Evolutionary conservation across 73 alveolate species (phyloP).

Genomic region (Symbiodinium pilosum): DNA sequence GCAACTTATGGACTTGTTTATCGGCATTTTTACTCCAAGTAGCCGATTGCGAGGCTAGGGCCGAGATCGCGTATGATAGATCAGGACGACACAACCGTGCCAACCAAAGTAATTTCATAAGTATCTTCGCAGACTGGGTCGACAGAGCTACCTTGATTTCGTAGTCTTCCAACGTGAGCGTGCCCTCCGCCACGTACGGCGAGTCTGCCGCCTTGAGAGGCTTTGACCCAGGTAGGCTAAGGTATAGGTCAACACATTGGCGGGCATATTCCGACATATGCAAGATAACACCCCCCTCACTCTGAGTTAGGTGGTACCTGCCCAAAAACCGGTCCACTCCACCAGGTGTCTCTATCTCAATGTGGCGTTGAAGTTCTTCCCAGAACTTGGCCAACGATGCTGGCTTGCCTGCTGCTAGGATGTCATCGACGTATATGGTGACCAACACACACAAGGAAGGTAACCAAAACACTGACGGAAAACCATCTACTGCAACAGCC

Average conservation of each 20-base stretch:
- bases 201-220: background rate
- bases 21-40: conserved; percentile 5
- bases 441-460: background rate
- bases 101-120: conserved; percentile 22
- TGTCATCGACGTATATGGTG: conserved; percentile 7
- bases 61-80: background rate
- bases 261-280: background rate
- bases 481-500: background rate
- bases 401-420: background rate
- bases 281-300: background rate
- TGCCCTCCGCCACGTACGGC: background rate
- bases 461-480: background rate
- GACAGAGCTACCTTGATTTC: background rate
- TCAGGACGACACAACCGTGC: conserved; percentile 26
- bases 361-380: background rate
- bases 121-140: background rate
- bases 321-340: background rate
- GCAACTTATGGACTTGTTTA: background rate
- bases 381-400: background rate
- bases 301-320: background rate
- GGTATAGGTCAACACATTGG: background rate
- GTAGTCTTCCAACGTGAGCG: background rate
- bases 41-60: background rate
- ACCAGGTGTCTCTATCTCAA: background rate
- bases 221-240: background rate